Percentiles rank a stretch among this genome's conserved stretches.
Conservation (phyloP, 345 rosid species). For the Brassica juncea region DNA sequence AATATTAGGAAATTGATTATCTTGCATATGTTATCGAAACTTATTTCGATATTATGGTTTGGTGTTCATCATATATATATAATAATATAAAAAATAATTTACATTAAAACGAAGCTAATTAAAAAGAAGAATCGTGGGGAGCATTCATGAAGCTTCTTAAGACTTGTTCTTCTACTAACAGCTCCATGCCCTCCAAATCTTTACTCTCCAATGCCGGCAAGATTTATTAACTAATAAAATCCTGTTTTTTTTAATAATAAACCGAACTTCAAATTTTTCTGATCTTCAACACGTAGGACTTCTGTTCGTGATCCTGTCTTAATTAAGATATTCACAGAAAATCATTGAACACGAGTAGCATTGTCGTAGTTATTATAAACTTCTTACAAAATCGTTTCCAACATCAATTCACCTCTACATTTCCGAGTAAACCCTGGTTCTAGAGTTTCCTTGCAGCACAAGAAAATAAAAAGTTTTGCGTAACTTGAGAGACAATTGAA, state of each 20-base stretch:
- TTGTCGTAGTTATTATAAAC: conserved; percentile 18
- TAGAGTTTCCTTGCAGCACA: conserved; percentile 13
- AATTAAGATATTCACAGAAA: conserved; percentile 2
- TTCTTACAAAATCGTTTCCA: background rate
- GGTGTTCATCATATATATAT: background rate
- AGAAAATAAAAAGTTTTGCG: conserved; percentile 3
- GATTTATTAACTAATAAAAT: background rate
- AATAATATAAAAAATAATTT: background rate
- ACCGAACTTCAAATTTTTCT: background rate
- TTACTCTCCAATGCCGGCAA: conserved; percentile 39
- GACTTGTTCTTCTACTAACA: conserved; percentile 37
- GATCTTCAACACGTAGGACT: conserved; percentile 18
- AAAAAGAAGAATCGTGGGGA: conserved; percentile 37
- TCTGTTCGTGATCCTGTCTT: conserved; percentile 11
- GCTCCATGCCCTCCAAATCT: conserved; percentile 27
- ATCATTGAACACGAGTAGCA: conserved; percentile 20
- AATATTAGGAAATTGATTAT: background rate
- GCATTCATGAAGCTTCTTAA: conserved; percentile 21
- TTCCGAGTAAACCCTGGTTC: background rate
- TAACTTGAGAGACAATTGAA: background rate
- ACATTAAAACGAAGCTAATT: conserved; percentile 24
- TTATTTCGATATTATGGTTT: background rate
- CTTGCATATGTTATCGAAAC: background rate
- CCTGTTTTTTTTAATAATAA: conserved; percentile 16
- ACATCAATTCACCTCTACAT: conserved; percentile 6